Conservation (phyloP, 2,329 filamentous ascomycete species). For the Amauroascus niger region DNA sequence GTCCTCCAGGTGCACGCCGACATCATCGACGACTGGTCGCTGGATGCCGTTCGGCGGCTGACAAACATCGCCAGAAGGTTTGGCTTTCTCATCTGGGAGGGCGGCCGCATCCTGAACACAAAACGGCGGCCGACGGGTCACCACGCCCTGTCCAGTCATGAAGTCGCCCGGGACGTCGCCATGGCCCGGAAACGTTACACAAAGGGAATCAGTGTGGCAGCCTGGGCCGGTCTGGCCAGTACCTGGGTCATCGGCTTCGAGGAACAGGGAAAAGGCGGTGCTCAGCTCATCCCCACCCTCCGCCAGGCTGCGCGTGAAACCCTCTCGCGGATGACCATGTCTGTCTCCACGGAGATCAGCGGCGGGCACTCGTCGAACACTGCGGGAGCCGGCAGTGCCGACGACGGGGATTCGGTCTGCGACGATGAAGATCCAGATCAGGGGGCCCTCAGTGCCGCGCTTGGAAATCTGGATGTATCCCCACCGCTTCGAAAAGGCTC, state of each 20-base stretch:
- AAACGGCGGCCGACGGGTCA: constrained; percentile 28
- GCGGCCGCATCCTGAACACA: constrained; percentile 32
- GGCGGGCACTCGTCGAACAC: constrained; percentile 16
- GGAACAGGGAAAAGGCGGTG: constrained; percentile 31
- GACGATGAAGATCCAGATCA: constrained; percentile 12
- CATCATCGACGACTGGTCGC: constrained; percentile 52
- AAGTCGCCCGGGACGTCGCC: constrained; percentile 27
- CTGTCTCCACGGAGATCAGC: constrained; percentile 35
- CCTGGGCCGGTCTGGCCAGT: constrained; percentile 33
- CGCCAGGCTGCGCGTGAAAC: constrained; percentile 35
- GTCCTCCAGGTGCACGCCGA: constrained; percentile 54
- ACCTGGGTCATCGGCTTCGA: constrained; percentile 32
- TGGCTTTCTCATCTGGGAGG: constrained; percentile 36
- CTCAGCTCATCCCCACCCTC: constrained; percentile 35
- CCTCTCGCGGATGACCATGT: constrained; percentile 31
- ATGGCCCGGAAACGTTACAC: constrained; percentile 33
- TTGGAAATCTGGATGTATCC: not conserved
- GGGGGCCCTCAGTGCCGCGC: constrained; percentile 16
- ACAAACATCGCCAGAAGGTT: constrained; percentile 29
- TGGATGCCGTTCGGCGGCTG: constrained; percentile 42
- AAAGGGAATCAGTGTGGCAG: constrained; percentile 31
- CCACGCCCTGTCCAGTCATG: constrained; percentile 24
- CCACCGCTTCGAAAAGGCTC: constrained; percentile 29
- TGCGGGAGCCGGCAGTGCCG: not conserved
- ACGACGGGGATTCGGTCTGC: not conserved